Evolutionary conservation across 2,329 filamentous ascomycete genomes (phyloP).

Genomic region (Coniochaeta sp.): DNA sequence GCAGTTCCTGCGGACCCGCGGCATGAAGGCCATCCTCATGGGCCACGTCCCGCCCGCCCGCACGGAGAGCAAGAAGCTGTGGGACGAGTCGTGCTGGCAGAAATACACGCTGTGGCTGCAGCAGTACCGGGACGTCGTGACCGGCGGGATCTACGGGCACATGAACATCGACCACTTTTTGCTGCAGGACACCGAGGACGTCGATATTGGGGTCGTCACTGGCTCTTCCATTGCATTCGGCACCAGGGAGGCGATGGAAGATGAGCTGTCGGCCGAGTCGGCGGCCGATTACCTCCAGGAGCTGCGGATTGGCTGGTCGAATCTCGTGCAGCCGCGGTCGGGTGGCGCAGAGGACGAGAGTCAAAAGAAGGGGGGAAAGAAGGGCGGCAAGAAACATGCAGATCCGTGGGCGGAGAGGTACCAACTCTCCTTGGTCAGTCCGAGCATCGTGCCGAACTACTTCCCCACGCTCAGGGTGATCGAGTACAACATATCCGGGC

Average conservation of each 20-base stretch:
- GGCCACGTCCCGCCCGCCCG: conserved; percentile 91
- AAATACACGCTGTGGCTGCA: conserved; percentile 89
- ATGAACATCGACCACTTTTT: conserved; percentile 99
- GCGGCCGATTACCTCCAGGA: conserved; percentile 75
- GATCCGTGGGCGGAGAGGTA: conserved; percentile 82
- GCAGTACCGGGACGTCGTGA: conserved; percentile 85
- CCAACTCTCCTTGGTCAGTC: conserved; percentile 70
- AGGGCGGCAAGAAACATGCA: conserved; percentile 53
- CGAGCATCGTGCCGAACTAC: conserved; percentile 88
- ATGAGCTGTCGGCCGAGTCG: conserved; percentile 56
- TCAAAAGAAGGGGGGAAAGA: conserved; percentile 25
- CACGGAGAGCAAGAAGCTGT: conserved; percentile 75
- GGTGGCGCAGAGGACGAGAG: conserved; percentile 21
- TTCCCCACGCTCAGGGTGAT: conserved; percentile 85
- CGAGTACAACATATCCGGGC: conserved; percentile 83
- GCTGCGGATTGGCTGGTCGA: conserved; percentile 69
- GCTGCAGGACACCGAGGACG: conserved; percentile 74
- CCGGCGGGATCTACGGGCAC: conserved; percentile 76
- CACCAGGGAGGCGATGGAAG: conserved; percentile 32
- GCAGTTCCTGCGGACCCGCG: conserved; percentile 69
- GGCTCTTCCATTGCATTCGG: conserved; percentile 18
- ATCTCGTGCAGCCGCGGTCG: conserved; percentile 53
- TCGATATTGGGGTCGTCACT: conserved; percentile 48
- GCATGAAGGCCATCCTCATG: conserved; percentile 90
- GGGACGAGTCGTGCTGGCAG: conserved; percentile 98